Evolutionary conservation across 192 early-diverging fungal species (phyloP).

Genomic region (Backusella luteola): DNA sequence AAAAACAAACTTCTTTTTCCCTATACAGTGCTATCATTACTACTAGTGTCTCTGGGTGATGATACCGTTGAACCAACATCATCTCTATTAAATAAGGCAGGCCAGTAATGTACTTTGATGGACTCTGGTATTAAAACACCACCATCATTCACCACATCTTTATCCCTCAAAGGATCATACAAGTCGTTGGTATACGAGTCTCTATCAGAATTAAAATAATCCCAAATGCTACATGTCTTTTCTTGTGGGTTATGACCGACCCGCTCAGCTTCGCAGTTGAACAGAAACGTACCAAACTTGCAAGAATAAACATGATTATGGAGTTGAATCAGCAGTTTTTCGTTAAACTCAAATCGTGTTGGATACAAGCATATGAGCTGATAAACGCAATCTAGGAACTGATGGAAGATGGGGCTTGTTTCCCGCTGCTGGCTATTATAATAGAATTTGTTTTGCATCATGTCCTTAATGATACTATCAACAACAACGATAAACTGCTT

Average conservation of each 20-base stretch:
- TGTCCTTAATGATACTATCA: slow-evolving; percentile 52
- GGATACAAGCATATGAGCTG: slow-evolving; percentile 89
- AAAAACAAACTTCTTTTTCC: neutral
- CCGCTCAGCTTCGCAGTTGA: slow-evolving; percentile 85
- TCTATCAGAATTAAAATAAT: slow-evolving; percentile 62
- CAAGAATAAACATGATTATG: slow-evolving; percentile 87
- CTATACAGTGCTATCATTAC: neutral
- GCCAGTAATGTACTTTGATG: slow-evolving; percentile 70
- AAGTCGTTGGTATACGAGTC: slow-evolving; percentile 56
- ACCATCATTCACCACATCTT: slow-evolving; percentile 42
- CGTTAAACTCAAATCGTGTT: slow-evolving; percentile 90
- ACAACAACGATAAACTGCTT: slow-evolving; percentile 41
- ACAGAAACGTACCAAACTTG: slow-evolving; percentile 95
- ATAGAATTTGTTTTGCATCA: slow-evolving; percentile 56
- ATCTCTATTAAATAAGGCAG: slow-evolving; percentile 60
- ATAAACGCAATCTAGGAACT: slow-evolving; percentile 96
- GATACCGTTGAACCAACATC: slow-evolving; percentile 32
- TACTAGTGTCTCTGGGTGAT: neutral
- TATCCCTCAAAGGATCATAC: slow-evolving; percentile 52
- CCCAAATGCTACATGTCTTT: slow-evolving; percentile 67
- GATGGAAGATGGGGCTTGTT: slow-evolving; percentile 94
- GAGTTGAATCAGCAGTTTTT: slow-evolving; percentile 76
- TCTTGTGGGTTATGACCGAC: slow-evolving; percentile 36
- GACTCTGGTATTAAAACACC: slow-evolving; percentile 69
- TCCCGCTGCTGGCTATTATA: slow-evolving; percentile 66